A percentile compares a stretch with the other conserved stretches of the same genome.
phyloP scores from a whole-genome alignment of 805 yeast species.

The Wickerhamomyces bovis region DNA sequence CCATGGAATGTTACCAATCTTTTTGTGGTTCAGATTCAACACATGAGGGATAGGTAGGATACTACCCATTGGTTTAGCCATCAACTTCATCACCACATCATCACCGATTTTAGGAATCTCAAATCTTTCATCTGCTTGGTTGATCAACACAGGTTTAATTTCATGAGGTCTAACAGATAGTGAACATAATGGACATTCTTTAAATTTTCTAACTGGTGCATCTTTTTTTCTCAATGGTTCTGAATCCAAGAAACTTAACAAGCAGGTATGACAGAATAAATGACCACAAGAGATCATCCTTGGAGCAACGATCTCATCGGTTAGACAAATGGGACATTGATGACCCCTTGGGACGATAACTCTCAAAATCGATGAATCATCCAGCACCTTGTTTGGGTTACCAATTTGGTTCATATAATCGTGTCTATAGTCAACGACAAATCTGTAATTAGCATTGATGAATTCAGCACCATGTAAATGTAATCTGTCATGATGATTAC shows the following conservation, averaged over 20 bases:
- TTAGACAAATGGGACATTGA: constrained; percentile 87
- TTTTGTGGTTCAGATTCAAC: constrained; percentile 30
- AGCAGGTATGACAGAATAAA: constrained; percentile 77
- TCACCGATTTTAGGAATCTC: constrained; percentile 54
- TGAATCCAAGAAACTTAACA: constrained; percentile 63
- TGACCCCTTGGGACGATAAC: constrained; percentile 71
- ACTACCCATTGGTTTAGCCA: constrained; percentile 45
- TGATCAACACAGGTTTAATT: constrained; percentile 58
- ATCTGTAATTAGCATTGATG: constrained; percentile 79
- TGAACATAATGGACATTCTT: constrained; percentile 80
- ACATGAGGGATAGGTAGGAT: constrained; percentile 47
- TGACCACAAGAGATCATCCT: constrained; percentile 96
- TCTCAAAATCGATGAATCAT: constrained; percentile 54
- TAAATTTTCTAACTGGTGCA: constrained; percentile 41
- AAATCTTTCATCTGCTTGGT: constrained; percentile 42
- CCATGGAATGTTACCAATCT: constrained; percentile 52
- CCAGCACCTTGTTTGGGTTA: constrained; percentile 74
- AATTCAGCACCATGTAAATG: constrained; percentile 59
- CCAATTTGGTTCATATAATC: constrained; percentile 50
- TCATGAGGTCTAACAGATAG: constrained; percentile 48
- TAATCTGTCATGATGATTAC: constrained; percentile 28
- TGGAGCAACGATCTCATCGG: constrained; percentile 83
- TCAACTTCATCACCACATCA: constrained; percentile 54
- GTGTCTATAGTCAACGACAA: constrained; percentile 64
- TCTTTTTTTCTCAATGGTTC: constrained; percentile 30